Evolutionary conservation across 257 asterid genomes (phyloP), one percentile per base, ranked within the genome.

Genomic region (Solanum boliviense): DNA sequence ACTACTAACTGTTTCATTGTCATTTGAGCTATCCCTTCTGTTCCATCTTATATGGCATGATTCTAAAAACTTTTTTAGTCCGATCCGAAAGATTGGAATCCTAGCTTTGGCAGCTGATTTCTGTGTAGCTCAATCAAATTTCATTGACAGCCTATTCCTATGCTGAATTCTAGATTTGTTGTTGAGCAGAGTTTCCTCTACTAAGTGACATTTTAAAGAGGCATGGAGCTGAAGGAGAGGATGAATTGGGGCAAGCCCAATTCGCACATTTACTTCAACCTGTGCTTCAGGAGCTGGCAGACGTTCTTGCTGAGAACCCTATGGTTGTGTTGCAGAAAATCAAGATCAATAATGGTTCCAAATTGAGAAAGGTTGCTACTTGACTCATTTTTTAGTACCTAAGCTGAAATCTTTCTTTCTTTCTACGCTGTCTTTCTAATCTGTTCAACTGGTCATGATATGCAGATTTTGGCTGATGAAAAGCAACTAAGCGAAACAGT

Each of bases 241-340:
- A 91, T 39, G 94, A 91, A 84, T 32, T 93, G 89, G 95, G 95
- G 75, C 95, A 93, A 87, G 94, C 95, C 83, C 94, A 93, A 88
- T 93, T 93, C 67, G 95, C 95, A 5, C 88, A 93, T 87, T 70
- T 91, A 29, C 89, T 93, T 75, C 95, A 92, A 88, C 88, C 89
- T 52, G 94, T 93, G 90, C 93, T 93, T 16, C 95, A 92, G 89
- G 95, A 93, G 38, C 87, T 93, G 71, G 94, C 94, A 27, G 94
- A 92, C 89, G 87, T 85, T 87, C 95, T 93, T 89, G 90, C 92
- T 71, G 90, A 71, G 87, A 90, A 87, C 4, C 93, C 88, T 73
- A 88, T 90, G 72, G 91, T 91, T 44, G 89, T 92, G 21, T 84
- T 89, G 72, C 91, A 84, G 85, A 89, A 91, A 83, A 86, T 93